Base-by-base conservation (phyloP, 768 basidiomycete species). In the Pisolithus orientalis region DNA sequence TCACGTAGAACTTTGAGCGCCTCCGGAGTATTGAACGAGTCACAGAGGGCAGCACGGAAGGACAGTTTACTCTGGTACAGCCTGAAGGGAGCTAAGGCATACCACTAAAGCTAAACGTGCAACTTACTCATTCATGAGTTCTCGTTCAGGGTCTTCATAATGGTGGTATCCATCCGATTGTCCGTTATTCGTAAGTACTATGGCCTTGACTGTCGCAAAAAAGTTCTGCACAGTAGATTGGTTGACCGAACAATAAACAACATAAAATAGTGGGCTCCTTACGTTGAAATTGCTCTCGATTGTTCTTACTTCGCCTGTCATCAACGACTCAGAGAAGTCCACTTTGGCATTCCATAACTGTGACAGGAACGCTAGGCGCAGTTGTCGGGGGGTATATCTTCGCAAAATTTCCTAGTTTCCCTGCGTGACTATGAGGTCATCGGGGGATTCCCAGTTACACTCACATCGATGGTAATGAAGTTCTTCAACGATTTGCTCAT, bases 401-500 rank as follows among this genome's bases (percentile, higher is more conserved):
- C 83, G 74, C 14, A 99, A 69, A 29, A 94, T 91, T 71, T 96
- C 93, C 90, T 94, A 64, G 34, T 57, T 49, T 32, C 37, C 48
- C 46, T 39, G 32, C 10, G 39, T 62, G 9, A 57, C 44, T 38
- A 40, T 28, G 53, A 9, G 38, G 43, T 16, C 31, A 46, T 46
- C 42, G 37, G 51, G 45, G n/a, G 29, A 24, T 28, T 34, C 11
- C 34, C 5, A n/a, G 10, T 14, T 39, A 7, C 39, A 62, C 85
- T 66, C 62, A 90, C 89, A 61, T 90, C 85, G 52, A 99, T 96
- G 6, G 96, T 97, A 61, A 98, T 96, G 66, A 98, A 99, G 65
- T 99, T 99, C 70, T 99, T 99, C 56, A 99, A 72, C 9, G 92
- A 94, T 72, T 99, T 99, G 73, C 90, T 94, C 96, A 99, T 99